A percentile compares a stretch with the other conserved stretches of the same genome.
These are phyloP conservation scores for Chlorociboria aeruginascens DNA, from an alignment of 495 filamentous ascomycete species.

Conservation along the genomic window DNA sequence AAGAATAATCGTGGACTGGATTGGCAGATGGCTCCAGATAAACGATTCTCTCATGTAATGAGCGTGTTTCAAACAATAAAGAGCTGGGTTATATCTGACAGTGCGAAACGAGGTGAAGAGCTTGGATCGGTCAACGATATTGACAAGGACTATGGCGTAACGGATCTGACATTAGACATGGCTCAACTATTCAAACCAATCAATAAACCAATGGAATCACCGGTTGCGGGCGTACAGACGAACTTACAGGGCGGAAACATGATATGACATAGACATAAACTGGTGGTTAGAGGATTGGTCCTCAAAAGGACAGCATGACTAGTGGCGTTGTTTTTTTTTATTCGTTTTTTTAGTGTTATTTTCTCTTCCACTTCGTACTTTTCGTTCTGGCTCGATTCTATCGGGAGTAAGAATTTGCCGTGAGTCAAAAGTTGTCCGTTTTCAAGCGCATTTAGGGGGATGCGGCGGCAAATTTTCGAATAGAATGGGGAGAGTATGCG, in stretches of 20 bases:
- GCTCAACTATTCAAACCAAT: slow-evolving; percentile 48
- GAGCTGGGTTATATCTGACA: slow-evolving; percentile 39
- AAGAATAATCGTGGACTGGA: slow-evolving; percentile 33
- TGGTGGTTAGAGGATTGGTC: slow-evolving; percentile 9
- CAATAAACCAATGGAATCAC: slow-evolving; percentile 19
- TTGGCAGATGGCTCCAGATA: slow-evolving; percentile 37
- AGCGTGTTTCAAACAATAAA: slow-evolving; percentile 44
- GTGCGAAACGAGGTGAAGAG: slow-evolving; percentile 38
- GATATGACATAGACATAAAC: slow-evolving; percentile 7
- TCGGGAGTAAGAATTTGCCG: not conserved
- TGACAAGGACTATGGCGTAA: slow-evolving; percentile 45
- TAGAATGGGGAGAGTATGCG: too few species aligned
- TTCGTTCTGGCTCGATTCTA: not conserved
- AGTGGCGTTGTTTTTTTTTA: slow-evolving; percentile 11
- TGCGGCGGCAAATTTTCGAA: too few species aligned
- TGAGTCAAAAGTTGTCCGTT: not conserved
- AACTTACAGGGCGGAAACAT: slow-evolving; percentile 1
- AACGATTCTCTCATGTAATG: slow-evolving; percentile 45
- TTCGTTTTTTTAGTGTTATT: slow-evolving; percentile 9
- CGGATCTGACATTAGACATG: slow-evolving; percentile 54
- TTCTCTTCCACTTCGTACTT: not conserved
- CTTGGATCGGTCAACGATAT: slow-evolving; percentile 46
- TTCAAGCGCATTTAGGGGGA: too few species aligned
- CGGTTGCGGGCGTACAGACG: slow-evolving; percentile 16
- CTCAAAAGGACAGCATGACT: slow-evolving; percentile 9